Conservation (phyloP, 305 asterid genomes). For the Withania somnifera region DNA sequence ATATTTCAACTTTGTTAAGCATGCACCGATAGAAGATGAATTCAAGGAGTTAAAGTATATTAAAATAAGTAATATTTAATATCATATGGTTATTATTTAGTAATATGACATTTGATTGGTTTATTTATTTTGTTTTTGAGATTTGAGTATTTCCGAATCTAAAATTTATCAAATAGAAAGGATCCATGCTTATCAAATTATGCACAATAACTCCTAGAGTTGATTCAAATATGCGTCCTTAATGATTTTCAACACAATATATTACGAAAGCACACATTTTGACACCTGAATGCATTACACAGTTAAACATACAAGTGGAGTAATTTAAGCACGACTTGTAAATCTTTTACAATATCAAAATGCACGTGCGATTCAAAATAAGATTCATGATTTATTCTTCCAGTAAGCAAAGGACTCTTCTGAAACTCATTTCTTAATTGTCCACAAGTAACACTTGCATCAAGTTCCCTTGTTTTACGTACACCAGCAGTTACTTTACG, state of each 20-base stretch:
- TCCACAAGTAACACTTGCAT: conserved; percentile 97
- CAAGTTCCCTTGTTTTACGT: conserved; percentile 86
- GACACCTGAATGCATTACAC: background rate
- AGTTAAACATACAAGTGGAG: background rate
- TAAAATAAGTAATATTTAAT: background rate
- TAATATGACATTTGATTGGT: background rate
- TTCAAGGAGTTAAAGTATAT: background rate
- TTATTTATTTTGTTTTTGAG: background rate
- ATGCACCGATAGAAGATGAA: background rate
- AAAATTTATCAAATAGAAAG: background rate
- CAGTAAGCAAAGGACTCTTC: conserved; percentile 53
- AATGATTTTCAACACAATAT: background rate
- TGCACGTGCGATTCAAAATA: conserved; percentile 38
- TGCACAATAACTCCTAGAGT: background rate
- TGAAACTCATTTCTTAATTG: conserved; percentile 88
- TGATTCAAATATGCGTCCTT: background rate
- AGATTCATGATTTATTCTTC: conserved; percentile 23
- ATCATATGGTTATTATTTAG: background rate
- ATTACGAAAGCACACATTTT: background rate
- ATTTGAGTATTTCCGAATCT: background rate
- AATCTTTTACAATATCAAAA: conserved; percentile 15
- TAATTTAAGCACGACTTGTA: background rate
- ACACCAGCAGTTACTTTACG: conserved; percentile 72
- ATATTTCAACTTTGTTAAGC: background rate
- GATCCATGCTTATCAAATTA: background rate